phyloP scores from a whole-genome alignment of 2,329 filamentous ascomycete species.

The Aspergillus novoparasiticus region DNA sequence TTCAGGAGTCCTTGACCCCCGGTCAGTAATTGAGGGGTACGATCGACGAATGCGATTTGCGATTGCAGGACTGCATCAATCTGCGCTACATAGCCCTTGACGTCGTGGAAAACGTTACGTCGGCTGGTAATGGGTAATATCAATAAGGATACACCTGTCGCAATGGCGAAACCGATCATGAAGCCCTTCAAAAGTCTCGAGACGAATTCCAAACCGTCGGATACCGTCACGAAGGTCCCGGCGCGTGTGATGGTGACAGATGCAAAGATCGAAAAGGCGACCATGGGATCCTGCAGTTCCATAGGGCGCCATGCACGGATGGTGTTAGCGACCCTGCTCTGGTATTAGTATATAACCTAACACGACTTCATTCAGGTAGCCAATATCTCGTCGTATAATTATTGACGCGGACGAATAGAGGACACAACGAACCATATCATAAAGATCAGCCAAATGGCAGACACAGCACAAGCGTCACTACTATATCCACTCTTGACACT shows the following conservation, averaged over 20 bases:
- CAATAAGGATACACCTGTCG: slow-evolving; percentile 64
- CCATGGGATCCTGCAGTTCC: slow-evolving; percentile 66
- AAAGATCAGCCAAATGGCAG: slow-evolving; percentile 69
- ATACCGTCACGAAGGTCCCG: slow-evolving; percentile 49
- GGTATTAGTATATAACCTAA: not conserved
- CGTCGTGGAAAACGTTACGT: slow-evolving; percentile 62
- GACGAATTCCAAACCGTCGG: slow-evolving; percentile 37
- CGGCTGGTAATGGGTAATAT: slow-evolving; percentile 68
- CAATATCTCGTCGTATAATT: not conserved
- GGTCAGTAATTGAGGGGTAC: slow-evolving; percentile 16
- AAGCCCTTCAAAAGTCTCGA: slow-evolving; percentile 62
- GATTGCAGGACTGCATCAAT: slow-evolving; percentile 60
- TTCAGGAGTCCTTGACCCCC: slow-evolving; percentile 17
- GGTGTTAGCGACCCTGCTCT: slow-evolving; percentile 56
- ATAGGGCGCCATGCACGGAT: slow-evolving; percentile 63
- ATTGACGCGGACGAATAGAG: not conserved
- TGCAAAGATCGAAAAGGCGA: slow-evolving; percentile 68
- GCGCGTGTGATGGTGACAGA: slow-evolving; percentile 62
- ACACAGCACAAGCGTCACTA: slow-evolving; percentile 68
- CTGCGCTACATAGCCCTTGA: slow-evolving; percentile 54
- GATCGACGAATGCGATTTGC: slow-evolving; percentile 63
- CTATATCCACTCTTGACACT: slow-evolving; percentile 56
- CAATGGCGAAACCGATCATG: slow-evolving; percentile 66
- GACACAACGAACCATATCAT: slow-evolving; percentile 57
- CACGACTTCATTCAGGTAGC: not conserved